Percentiles rank a stretch among this genome's conserved stretches.
Conservation (phyloP, 2,329 filamentous ascomycete species). For the Alternaria postmessia region DNA sequence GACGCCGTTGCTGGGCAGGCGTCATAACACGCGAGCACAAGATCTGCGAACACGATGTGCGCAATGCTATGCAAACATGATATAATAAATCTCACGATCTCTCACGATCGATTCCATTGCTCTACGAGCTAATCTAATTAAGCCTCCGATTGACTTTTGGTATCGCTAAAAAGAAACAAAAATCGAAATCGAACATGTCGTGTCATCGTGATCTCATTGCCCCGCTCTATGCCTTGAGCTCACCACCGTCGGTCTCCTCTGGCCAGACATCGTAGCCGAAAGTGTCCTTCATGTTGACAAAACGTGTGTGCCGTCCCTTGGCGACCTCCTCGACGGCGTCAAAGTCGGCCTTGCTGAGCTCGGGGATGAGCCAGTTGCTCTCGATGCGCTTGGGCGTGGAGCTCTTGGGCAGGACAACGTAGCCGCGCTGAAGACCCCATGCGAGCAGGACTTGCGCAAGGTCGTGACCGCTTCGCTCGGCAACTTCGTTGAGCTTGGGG, state of each 20-base stretch:
- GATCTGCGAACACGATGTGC: background rate
- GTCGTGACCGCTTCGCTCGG: conserved; percentile 76
- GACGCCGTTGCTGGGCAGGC: background rate
- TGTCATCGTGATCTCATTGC: conserved; percentile 4
- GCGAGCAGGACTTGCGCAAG: conserved; percentile 83
- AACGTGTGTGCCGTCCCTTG: conserved; percentile 71
- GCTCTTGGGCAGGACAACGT: conserved; percentile 53
- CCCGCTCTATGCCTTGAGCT: conserved; percentile 33
- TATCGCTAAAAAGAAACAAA: conserved; percentile 32
- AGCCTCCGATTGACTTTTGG: conserved; percentile 28
- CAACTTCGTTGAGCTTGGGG: conserved; percentile 69
- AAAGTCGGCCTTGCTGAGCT: conserved; percentile 64
- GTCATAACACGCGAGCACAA: background rate
- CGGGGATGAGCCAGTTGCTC: conserved; percentile 71
- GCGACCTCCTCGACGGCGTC: conserved; percentile 70
- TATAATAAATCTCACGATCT: background rate
- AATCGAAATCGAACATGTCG: conserved; percentile 10
- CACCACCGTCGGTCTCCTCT: conserved; percentile 47
- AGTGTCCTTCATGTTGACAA: conserved; percentile 84
- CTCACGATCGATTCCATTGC: conserved; percentile 4
- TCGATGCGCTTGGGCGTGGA: conserved; percentile 52
- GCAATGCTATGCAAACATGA: background rate
- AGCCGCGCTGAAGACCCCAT: conserved; percentile 82
- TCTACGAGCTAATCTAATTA: conserved; percentile 23
- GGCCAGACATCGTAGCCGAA: conserved; percentile 74